phyloP scores from a whole-genome alignment of 2,329 filamentous ascomycete species.

The Pseudocercospora fijiensis region DNA sequence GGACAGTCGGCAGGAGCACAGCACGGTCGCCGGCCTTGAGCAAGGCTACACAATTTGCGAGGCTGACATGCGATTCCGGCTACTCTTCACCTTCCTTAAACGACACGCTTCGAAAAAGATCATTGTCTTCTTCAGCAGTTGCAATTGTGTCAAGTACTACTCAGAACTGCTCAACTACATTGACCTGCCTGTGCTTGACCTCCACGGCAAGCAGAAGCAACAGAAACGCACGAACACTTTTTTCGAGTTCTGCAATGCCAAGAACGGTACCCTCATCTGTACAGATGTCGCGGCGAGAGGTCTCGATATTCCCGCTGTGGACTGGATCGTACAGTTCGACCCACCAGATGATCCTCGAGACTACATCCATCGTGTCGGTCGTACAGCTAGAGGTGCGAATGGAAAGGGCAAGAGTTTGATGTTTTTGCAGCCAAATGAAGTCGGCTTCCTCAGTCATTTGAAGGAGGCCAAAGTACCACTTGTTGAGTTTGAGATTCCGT shows the following conservation, averaged over 20 bases:
- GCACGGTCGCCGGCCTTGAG: slow-evolving; percentile 88
- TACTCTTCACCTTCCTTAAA: slow-evolving; percentile 93
- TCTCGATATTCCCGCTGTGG: slow-evolving; percentile 90
- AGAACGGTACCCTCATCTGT: slow-evolving; percentile 84
- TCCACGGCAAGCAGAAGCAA: slow-evolving; percentile 97
- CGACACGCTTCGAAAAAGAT: slow-evolving; percentile 93
- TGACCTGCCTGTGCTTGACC: slow-evolving; percentile 80
- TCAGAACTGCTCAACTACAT: slow-evolving; percentile 96
- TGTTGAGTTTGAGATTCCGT: slow-evolving; percentile 92
- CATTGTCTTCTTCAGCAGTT: slow-evolving; percentile 86
- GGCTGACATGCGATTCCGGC: slow-evolving; percentile 85
- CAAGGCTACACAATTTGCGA: slow-evolving; percentile 96
- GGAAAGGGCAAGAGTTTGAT: slow-evolving; percentile 85
- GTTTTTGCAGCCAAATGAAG: slow-evolving; percentile 88
- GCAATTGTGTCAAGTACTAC: slow-evolving; percentile 90
- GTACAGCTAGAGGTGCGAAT: slow-evolving; percentile 82
- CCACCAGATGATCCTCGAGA: slow-evolving; percentile 61
- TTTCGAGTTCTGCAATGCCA: slow-evolving; percentile 90
- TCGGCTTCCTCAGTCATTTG: slow-evolving; percentile 87
- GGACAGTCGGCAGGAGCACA: slow-evolving; percentile 82
- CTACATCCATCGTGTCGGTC: slow-evolving; percentile 94
- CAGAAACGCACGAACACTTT: slow-evolving; percentile 99
- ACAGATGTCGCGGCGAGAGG: slow-evolving; percentile 95
- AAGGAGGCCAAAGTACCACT: slow-evolving; percentile 90
- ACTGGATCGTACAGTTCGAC: slow-evolving; percentile 96